Percentiles rank a stretch among this genome's conserved stretches.
phyloP scores from a whole-genome alignment of 768 basidiomycete genomes.

The Leccinum arenicola region DNA sequence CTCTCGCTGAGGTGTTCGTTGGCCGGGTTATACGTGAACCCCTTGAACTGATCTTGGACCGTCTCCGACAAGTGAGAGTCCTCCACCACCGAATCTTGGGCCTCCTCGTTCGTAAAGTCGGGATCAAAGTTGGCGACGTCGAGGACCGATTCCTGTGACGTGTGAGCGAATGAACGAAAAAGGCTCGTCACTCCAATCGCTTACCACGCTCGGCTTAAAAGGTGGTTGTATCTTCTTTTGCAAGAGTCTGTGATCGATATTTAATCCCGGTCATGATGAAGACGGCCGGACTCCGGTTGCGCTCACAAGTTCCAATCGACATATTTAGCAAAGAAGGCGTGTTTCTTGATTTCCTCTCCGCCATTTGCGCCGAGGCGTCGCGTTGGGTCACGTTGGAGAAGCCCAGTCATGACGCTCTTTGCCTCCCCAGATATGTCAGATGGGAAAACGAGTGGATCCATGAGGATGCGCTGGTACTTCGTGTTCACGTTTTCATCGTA shows the following conservation, averaged over 20 bases:
- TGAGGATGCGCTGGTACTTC: conserved; percentile 94
- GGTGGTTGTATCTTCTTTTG: conserved; percentile 96
- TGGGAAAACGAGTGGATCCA: conserved; percentile 91
- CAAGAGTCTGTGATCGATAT: conserved; percentile 49
- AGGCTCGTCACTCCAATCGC: conserved; percentile 25
- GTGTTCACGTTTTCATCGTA: conserved; percentile 99
- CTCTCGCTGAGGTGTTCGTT: conserved; percentile 86
- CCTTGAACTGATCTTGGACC: conserved; percentile 93
- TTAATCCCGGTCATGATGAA: conserved; percentile 2
- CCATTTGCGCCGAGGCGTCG: conserved; percentile 88
- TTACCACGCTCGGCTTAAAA: conserved; percentile 94
- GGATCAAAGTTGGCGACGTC: conserved; percentile 97
- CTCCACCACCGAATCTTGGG: conserved; percentile 93
- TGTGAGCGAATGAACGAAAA: conserved; percentile 2
- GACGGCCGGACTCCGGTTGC: background rate
- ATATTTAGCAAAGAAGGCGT: conserved; percentile 92
- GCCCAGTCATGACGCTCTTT: conserved; percentile 79
- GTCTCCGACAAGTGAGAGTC: conserved; percentile 92
- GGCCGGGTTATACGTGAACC: conserved; percentile 85
- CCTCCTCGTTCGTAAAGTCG: conserved; percentile 94
- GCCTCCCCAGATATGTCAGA: conserved; percentile 87
- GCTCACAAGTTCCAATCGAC: conserved; percentile 84
- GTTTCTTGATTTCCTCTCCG: conserved; percentile 93
- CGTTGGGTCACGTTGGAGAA: conserved; percentile 86
- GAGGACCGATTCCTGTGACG: conserved; percentile 74